Base-by-base conservation (phyloP, 192 early-diverging fungal genomes). In the Mortierella alpina region DNA sequence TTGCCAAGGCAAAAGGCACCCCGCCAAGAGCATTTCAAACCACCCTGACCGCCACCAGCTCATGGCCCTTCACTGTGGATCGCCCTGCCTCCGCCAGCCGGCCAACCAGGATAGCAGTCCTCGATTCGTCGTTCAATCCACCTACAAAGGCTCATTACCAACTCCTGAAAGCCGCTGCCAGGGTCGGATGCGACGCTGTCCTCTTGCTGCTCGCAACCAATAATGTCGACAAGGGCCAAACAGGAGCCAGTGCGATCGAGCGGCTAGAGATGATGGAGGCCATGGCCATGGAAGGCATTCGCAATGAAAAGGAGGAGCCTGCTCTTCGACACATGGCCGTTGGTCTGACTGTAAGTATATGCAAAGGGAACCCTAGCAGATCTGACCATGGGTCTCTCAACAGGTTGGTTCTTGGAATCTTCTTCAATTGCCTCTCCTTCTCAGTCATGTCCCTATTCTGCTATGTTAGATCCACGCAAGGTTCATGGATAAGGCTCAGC, bases 101-200 rank as follows among this genome's bases (percentile, higher is more conserved):
- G 4, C 80, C 80, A 2, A 67, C 56, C n/a, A 53, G 63, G 50
- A 77, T 90, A 22, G 90, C 79, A 5, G 85, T 93, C 11, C 85
- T 94, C 31, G 93, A 94, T 77, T 90, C 92, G 47, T 92, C 92
- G 8, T 94, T 94, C 79, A 94, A 94, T 58, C 93, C 93, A 22
- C 90, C 90, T 3, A 91, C 90, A 31, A 71, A 79, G 17, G 90
- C 90, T 0, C 90, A 91, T 58, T 75, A 87, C 65, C 71, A 86
- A 59, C 86, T 93, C 60, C 73, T 94, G 57, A 70, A 79, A 41
- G 71, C 79, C n/a, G 59, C 82, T 14, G 65, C 72, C 15, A 57
- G 70, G 44, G 81, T 84, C 14, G 84, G 79, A 9, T 90, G 91
- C 63, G 89, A 91, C 72, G 88, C 90, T 11, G 83, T 75, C 13